Base-by-base conservation (phyloP, 306 rosid genomes). In the Adenanthera pavonina region DNA sequence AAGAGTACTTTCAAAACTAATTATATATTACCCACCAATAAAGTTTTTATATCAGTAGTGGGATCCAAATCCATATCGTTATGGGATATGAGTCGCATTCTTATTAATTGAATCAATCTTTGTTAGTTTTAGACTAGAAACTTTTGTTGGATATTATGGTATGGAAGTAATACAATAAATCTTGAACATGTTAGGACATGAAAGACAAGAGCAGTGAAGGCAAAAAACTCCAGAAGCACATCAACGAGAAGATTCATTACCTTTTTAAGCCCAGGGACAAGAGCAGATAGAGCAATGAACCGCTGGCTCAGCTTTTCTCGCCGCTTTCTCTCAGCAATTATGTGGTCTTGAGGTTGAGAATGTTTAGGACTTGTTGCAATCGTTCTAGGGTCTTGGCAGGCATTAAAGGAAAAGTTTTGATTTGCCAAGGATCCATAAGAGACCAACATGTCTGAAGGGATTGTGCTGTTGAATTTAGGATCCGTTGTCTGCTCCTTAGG, bases 261-360 rank as follows among this genome's bases (percentile, higher is more conserved):
- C 98, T 95, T 95, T 88, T 92, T 93, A 3, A 95, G 92, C 81
- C 90, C 94, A n/a, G 99, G 98, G 89, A 93, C 87, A 60, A 93
- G 85, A 46, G 99, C 99, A 77, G 99, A 92, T 34, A 95, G 84
- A 83, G 98, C 94, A 20, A 93, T 89, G 84, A 95, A 95, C 79
- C 93, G 76, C 69, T 95, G 97, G 84, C 91, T 92, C 76, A 95
- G 99, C 83, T 95, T 95, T 89, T 95, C 97, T 34, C 99, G 77
- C 11, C 99, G 84, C 79, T 89, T 93, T 87, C 99, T 82, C 77
- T 95, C 99, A 6, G 99, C 98, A 0, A 93, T 79, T 70, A 93
- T 86, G 78, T 95, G 99, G 74, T 93, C 98, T 74, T 89, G 97
- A 69, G 93, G 79, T 62, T 84, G 92, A 57, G 97, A 82, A 83